Evolutionary conservation across 108 stramenopile species (phyloP), one percentile per base, ranked within the genome.

Genomic region (Pseudonitzschia multiseries): DNA sequence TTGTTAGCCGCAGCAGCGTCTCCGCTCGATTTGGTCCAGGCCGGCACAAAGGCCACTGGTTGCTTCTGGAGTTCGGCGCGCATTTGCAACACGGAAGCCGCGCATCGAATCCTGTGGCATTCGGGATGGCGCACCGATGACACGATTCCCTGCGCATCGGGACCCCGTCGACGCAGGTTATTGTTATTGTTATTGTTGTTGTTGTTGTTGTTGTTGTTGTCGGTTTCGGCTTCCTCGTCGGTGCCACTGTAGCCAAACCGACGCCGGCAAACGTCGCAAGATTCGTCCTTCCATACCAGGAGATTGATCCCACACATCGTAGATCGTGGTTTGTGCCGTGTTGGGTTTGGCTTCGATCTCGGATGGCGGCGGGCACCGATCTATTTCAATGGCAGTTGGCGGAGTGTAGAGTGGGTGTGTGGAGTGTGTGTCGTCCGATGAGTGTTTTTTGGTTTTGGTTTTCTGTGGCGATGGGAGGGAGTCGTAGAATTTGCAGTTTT

Each of bases 11-110:
- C 21, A 8, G 33, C 53, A n/a, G 21, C 65, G 62, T 28, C 59
- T 60, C 33, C 43, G 57, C 10, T 42, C 8, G 18, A 48, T 2
- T 14, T 14, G 52, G 70, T 13, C 61, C 61, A 62, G 5, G 9
- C 61, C 27, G 61, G 61, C 32, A 62, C 31, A 40, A 74, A 73
- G 48, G 26, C 41, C 12, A 82, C 85, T 52, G 92, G 92, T 69
- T 93, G 92, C 51, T 65, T 42, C 13, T 68, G 52, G 21, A 83
- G 67, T 5, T 64, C 51, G 8, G 64, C 28, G 1, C 92, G 84
- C 86, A 93, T 84, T 66, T 87, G 80, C 44, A 93, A 69, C 13
- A 93, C 92, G 22, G 87, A 86, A 26, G 87, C 85, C 42, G 79
- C 84, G 13, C 88, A 50, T 51, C 59, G 71, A 36, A 72, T 51